A percentile compares a stretch with the other conserved stretches of the same genome.
Conservation (phyloP, 805 yeast species). For the Cyberlindnera americana region DNA sequence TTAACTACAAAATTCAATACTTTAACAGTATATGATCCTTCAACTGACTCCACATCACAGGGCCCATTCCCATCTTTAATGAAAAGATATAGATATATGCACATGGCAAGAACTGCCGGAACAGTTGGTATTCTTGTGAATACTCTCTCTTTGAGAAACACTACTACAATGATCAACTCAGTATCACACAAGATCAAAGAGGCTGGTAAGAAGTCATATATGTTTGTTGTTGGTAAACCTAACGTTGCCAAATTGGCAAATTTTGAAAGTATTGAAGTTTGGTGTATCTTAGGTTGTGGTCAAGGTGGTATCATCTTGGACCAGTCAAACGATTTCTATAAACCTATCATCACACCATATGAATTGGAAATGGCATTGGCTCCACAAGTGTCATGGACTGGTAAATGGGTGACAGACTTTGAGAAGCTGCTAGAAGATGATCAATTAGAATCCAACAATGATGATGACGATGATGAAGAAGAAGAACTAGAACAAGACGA, state of each 20-base stretch:
- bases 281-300: slow-evolving; percentile 95
- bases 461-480: slow-evolving; percentile 32
- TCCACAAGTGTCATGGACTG: slow-evolving; percentile 82
- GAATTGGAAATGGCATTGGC: slow-evolving; percentile 80
- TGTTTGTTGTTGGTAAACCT: slow-evolving; percentile 96
- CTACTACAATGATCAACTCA: slow-evolving; percentile 59
- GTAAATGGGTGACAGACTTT: slow-evolving; percentile 88
- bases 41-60: slow-evolving; percentile 28
- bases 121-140: slow-evolving; percentile 90
- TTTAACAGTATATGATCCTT: slow-evolving; percentile 49
- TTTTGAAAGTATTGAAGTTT: slow-evolving; percentile 87
- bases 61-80: slow-evolving; percentile 79
- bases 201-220: slow-evolving; percentile 88
- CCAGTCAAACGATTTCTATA: slow-evolving; percentile 72
- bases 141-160: slow-evolving; percentile 77
- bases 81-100: slow-evolving; percentile 84
- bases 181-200: slow-evolving; percentile 57
- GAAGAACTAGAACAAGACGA: slow-evolving; percentile 18
- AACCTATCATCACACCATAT: slow-evolving; percentile 92
- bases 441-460: no score
- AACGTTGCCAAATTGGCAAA: slow-evolving; percentile 96
- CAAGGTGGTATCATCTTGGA: slow-evolving; percentile 90
- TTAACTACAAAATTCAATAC: slow-evolving; percentile 66
- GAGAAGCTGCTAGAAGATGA: slow-evolving; percentile 43
- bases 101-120: slow-evolving; percentile 84